These are phyloP conservation scores for Phytophthora tentaculata DNA, from an alignment of 352 stramenopile species.

Conservation along the genomic window DNA sequence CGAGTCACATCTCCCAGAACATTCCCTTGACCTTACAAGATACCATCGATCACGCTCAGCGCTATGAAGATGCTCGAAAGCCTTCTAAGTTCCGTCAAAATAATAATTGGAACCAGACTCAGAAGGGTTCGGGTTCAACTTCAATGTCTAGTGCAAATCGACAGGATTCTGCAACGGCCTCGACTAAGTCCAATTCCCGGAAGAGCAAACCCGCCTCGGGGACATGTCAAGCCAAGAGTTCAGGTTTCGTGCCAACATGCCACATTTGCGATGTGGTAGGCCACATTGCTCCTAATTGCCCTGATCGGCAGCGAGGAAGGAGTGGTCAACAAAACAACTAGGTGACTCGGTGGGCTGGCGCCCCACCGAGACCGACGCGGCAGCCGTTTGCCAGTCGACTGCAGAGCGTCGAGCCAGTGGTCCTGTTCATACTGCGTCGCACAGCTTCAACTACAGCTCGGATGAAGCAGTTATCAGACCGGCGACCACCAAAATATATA, in stretches of 20 bases:
- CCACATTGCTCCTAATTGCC: neutral
- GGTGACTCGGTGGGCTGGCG: neutral
- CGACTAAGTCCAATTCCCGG: neutral
- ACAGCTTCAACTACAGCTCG: neutral
- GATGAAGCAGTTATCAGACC: neutral
- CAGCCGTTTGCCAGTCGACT: neutral
- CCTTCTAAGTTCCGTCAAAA: no score
- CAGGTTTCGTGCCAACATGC: neutral
- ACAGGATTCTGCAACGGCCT: no score
- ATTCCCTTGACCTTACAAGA: no score
- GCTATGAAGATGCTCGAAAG: no score
- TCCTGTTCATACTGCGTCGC: neutral
- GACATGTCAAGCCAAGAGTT: neutral
- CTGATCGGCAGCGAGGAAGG: neutral
- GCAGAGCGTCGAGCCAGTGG: neutral
- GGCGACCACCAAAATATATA: neutral
- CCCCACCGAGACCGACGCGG: neutral
- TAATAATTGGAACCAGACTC: no score
- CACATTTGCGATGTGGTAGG: neutral
- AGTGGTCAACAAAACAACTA: neutral
- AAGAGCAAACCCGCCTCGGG: neutral
- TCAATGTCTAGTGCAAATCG: no score
- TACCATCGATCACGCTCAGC: no score
- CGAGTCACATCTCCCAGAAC: no score
- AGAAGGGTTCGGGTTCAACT: no score